A percentile compares a stretch with the other conserved stretches of the same genome.
These are phyloP conservation scores for Claviceps digitariae DNA, from an alignment of 2,329 filamentous ascomycete genomes.

Conservation along the genomic window DNA sequence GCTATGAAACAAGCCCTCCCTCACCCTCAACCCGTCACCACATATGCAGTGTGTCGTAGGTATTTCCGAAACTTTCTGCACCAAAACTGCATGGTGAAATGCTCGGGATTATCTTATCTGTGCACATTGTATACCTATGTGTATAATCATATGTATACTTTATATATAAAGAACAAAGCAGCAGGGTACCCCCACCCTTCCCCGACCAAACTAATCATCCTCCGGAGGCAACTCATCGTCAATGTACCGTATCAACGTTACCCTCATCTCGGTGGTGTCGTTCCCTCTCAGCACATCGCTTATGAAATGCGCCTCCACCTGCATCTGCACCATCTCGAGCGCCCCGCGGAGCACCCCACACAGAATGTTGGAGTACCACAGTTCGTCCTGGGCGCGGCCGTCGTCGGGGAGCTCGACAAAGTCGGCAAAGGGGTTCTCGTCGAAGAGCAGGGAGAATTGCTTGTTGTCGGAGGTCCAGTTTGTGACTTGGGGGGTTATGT, in stretches of 20 bases:
- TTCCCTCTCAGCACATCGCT: conserved; percentile 87
- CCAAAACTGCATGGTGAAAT: too few species aligned
- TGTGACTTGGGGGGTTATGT: conserved; percentile 82
- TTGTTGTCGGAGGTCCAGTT: conserved; percentile 97
- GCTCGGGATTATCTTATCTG: too few species aligned
- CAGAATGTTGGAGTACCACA: conserved; percentile 97
- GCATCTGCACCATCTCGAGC: conserved; percentile 99
- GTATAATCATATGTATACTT: too few species aligned
- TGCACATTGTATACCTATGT: too few species aligned
- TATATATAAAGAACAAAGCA: too few species aligned
- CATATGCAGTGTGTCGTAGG: too few species aligned
- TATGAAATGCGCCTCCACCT: conserved; percentile 92
- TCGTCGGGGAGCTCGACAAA: conserved; percentile 97
- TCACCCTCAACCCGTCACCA: too few species aligned
- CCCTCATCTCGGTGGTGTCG: conserved; percentile 93
- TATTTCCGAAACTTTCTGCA: too few species aligned
- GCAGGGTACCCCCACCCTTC: too few species aligned
- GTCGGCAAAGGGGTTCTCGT: conserved; percentile 92
- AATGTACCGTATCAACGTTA: conserved; percentile 84
- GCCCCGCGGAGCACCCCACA: conserved; percentile 85
- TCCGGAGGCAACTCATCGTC: conserved; percentile 96
- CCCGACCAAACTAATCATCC: conserved; percentile 53
- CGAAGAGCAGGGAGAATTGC: conserved; percentile 89
- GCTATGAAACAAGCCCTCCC: too few species aligned
- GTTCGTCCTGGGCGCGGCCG: conserved; percentile 83